Base-by-base conservation (phyloP, 306 rosid species). In the Casuarina glauca region DNA sequence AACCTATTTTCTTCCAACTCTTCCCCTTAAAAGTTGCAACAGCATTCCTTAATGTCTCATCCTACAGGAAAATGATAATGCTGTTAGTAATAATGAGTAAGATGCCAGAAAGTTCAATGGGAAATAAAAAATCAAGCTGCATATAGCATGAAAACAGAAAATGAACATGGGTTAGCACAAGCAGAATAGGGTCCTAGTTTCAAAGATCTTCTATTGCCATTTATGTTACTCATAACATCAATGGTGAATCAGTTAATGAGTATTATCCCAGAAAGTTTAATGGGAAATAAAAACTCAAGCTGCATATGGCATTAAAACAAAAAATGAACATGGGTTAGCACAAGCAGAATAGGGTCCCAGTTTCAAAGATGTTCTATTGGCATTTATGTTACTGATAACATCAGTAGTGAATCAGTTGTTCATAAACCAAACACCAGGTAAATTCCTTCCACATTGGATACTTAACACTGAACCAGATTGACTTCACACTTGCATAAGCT, bases 1-100 rank as follows among this genome's bases (percentile, higher is more conserved):
- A 72, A 91, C 99, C 99, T 93, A 95, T 95, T 90, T 91, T 95
- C 82, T 95, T 93, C 99, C 99, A 95, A 86, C 90, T 89, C 88
- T 91, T 93, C 81, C 98, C 99, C 76, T 91, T 95, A 77, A 71
- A 93, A 75, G 86, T 80, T 73, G 91, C 93, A 82, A 93, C 99
- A 16, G 99, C 99, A 60, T 88, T 87, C 84, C 91, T 90, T 89
- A 95, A 87, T 36, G 99, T 95, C 86, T 95, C 99, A 75, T 95
- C 99, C 99, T 95, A 93, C 74, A 74, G 49, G 61, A 82, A 69
- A 54, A 70, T 73, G 51, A 74, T 79, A 52, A 80, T 71, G 50
- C 54, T 69, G 64, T 80, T 66, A 44, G 43, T 41, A 74, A 75
- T 66, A 60, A 80, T 20, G 67, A 73, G 3, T 26, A 72, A 3